Conservation (phyloP, 75 land plant species). For the Sequoiadendron giganteum region DNA sequence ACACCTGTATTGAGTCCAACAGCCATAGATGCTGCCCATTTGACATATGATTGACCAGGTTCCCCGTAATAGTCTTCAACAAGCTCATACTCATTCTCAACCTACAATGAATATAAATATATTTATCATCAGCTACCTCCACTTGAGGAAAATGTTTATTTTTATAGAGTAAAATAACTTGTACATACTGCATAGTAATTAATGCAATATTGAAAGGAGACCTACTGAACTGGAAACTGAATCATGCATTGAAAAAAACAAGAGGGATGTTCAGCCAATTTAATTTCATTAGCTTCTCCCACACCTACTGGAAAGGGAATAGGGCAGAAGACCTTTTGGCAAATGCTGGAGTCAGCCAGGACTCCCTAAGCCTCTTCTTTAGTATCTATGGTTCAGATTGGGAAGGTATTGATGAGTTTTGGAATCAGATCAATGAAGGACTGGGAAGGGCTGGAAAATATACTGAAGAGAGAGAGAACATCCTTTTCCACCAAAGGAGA, state of each 20-base stretch:
- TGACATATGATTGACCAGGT: constrained; percentile 49
- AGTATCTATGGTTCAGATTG: neutral
- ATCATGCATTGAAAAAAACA: neutral
- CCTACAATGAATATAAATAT: constrained; percentile 28
- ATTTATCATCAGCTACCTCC: neutral
- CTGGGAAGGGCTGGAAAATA: neutral
- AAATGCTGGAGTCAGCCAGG: neutral
- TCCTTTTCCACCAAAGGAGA: neutral
- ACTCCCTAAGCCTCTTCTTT: neutral
- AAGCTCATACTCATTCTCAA: constrained; percentile 87
- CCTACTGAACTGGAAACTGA: neutral
- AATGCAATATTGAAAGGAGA: neutral
- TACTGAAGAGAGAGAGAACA: neutral
- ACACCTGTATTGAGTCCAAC: constrained; percentile 37
- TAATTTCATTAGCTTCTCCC: neutral
- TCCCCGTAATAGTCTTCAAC: constrained; percentile 44
- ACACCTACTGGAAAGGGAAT: neutral
- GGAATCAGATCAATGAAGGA: no score
- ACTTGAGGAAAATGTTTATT: neutral
- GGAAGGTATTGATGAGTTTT: neutral
- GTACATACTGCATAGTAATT: neutral
- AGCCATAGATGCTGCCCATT: constrained; percentile 93
- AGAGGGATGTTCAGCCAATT: neutral
- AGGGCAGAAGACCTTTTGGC: neutral
- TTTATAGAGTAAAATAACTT: neutral